phyloP scores from a whole-genome alignment of 257 asterid species.

The Knoxia roxburghii region DNA sequence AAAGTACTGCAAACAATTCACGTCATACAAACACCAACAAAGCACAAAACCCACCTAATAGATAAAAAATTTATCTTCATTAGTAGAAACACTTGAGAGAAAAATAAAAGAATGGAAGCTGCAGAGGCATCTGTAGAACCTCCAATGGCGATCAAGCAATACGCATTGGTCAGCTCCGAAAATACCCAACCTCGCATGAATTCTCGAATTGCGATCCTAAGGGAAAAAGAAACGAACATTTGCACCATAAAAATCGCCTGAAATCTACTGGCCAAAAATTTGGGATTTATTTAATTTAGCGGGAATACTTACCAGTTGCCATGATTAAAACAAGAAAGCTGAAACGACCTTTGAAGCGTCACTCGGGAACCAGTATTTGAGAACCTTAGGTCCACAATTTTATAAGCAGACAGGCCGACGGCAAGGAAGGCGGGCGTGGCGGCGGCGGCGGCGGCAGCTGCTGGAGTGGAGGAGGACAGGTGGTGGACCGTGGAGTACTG shows the following conservation, averaged over 20 bases:
- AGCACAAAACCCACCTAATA: neutral
- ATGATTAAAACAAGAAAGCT: conserved; percentile 9
- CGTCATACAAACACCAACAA: neutral
- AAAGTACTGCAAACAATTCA: conserved; percentile 50
- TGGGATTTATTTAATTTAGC: neutral
- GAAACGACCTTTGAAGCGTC: no score
- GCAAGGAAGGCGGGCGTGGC: no score
- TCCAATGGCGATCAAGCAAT: conserved; percentile 88
- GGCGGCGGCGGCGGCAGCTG: no score
- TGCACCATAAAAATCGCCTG: no score
- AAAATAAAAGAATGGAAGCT: neutral
- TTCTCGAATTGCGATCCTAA: conserved; percentile 89
- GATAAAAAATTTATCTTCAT: neutral
- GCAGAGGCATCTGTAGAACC: conserved; percentile 69
- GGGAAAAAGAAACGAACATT: neutral
- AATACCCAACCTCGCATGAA: conserved; percentile 87
- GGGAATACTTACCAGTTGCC: conserved; percentile 15
- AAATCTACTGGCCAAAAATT: neutral
- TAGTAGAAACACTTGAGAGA: neutral
- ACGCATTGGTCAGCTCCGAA: conserved; percentile 90
- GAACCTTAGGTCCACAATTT: no score
- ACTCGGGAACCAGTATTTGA: no score
- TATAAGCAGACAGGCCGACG: no score
- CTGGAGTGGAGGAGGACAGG: no score
- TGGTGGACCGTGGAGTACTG: no score